phyloP scores from a whole-genome alignment of 2,329 filamentous ascomycete species.

The Xylariaceae sp. region DNA sequence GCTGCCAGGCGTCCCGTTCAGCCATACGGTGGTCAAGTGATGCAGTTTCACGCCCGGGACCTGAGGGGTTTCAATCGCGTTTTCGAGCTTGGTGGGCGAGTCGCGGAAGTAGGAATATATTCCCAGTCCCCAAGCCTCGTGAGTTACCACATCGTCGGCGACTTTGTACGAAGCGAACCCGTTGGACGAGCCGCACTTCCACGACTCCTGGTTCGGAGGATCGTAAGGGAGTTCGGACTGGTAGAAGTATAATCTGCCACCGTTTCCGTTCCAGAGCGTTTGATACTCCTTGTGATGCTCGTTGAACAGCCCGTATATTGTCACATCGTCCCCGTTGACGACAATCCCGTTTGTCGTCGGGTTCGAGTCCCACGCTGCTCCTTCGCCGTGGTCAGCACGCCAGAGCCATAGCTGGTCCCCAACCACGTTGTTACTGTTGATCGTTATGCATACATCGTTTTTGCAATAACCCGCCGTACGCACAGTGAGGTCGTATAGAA shows the following conservation, averaged over 20 bases:
- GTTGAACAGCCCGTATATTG: constrained; percentile 34
- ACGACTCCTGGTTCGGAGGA: constrained; percentile 31
- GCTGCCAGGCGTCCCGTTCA: constrained; percentile 30
- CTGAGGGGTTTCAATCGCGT: constrained; percentile 32
- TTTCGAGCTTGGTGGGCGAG: constrained; percentile 33
- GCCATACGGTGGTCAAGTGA: constrained; percentile 34
- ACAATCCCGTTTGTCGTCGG: constrained; percentile 33
- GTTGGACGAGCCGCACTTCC: constrained; percentile 29
- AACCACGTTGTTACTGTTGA: constrained; percentile 33
- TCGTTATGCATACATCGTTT: constrained; percentile 31
- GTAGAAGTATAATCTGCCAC: constrained; percentile 34
- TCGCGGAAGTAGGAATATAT: constrained; percentile 36
- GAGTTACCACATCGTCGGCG: constrained; percentile 27
- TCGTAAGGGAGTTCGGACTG: constrained; percentile 36
- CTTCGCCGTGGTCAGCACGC: constrained; percentile 34
- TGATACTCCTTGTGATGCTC: constrained; percentile 35
- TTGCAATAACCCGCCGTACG: constrained; percentile 29
- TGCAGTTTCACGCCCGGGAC: constrained; percentile 28
- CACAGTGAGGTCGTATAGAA: constrained; percentile 34
- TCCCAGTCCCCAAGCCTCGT: constrained; percentile 35
- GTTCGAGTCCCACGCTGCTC: constrained; percentile 31
- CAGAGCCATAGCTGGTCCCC: constrained; percentile 35
- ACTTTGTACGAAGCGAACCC: constrained; percentile 36
- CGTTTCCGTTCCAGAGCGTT: constrained; percentile 34
- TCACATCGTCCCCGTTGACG: constrained; percentile 32